Evolutionary conservation across 352 stramenopile genomes (phyloP).

Genomic region (Globisporangium takayamanum): DNA sequence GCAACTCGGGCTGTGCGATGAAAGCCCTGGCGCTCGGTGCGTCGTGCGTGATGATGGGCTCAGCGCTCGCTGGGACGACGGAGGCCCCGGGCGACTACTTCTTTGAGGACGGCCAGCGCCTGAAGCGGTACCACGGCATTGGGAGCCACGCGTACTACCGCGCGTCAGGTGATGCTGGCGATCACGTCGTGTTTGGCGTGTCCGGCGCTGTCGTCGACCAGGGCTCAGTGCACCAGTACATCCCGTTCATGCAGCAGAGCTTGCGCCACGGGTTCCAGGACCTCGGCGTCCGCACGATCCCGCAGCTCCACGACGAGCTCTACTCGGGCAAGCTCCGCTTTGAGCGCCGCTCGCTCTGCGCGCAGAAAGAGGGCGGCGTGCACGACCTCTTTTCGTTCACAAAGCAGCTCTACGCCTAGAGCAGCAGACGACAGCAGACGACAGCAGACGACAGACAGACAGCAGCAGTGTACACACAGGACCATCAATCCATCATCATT

Average conservation of each 20-base stretch:
- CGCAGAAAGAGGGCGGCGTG: constrained; percentile 96
- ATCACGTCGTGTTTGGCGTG: constrained; percentile 97
- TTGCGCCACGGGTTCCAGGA: constrained; percentile 97
- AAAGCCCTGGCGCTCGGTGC: constrained; percentile 96
- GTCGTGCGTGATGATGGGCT: constrained; percentile 98
- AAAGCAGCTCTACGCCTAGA: constrained; percentile 77
- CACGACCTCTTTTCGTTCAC: constrained; percentile 96
- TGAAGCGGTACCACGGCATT: constrained; percentile 99
- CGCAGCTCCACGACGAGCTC: constrained; percentile 71
- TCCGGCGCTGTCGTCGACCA: constrained; percentile 97
- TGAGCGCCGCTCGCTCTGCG: constrained; percentile 95
- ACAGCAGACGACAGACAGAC: background rate
- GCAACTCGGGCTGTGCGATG: constrained; percentile 94
- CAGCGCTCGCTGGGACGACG: constrained; percentile 95
- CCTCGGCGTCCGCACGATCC: constrained; percentile 87
- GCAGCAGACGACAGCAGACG: background rate
- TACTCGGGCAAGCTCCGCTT: constrained; percentile 85
- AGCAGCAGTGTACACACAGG: no score
- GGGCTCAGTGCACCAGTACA: constrained; percentile 94
- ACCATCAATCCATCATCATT: no score
- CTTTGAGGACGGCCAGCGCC: constrained; percentile 97
- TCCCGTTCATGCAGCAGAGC: constrained; percentile 97
- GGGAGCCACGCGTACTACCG: constrained; percentile 93
- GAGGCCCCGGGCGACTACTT: constrained; percentile 99
- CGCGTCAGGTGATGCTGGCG: constrained; percentile 41